Evolutionary conservation across 2,329 filamentous ascomycete genomes (phyloP), one percentile per base, ranked within the genome.

Genomic region (Aureobasidium sp.): DNA sequence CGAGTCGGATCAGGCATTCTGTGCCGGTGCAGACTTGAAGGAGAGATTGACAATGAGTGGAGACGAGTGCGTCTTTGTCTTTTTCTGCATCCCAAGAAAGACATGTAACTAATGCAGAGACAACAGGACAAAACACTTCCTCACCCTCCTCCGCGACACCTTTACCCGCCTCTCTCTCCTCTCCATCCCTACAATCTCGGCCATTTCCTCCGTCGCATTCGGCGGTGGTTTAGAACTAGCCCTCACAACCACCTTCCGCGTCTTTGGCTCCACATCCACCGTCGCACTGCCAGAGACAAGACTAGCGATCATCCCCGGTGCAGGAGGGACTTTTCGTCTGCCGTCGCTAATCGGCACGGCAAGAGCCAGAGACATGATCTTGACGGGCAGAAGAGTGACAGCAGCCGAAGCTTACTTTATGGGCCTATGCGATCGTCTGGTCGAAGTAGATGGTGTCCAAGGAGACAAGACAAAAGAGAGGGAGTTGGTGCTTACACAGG

Each of bases 161-260:
- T 87, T 99, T 71, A 79, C 84, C 44, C 79, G 83, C 45, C 84
- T 99, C 63, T 82, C 90, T 31, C 74, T 80, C 64, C 87, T 99
- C 45, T 89, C 88, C 15, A 87, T 97, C 67, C 94, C 94, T 31
- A 96, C 93, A 57, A 93, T 99, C 72, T 87, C 89, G 3, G 91
- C 91, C 62, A 85, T 99, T 65, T 88, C 88, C 61, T 94, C 90
- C 55, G 78, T 90, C 63, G 94, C 94, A 6, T 87, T 97, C 34
- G 94, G 94, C 66, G 94, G 94, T 69, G 94, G 94, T 51, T 86
- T 99, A 66, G 94, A 99, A 77, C 84, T 99, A 59, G 93, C 91
- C 1, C 85, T 99, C 7, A 87, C 88, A 67, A 96, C 93, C 1
- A 87, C 94, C 75, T 86, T 99, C 75, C 90, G 94, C 67, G 87